These are phyloP conservation scores for Endotrypanum monterogeii DNA, from an alignment of 208 protist genomes.

Conservation along the genomic window DNA sequence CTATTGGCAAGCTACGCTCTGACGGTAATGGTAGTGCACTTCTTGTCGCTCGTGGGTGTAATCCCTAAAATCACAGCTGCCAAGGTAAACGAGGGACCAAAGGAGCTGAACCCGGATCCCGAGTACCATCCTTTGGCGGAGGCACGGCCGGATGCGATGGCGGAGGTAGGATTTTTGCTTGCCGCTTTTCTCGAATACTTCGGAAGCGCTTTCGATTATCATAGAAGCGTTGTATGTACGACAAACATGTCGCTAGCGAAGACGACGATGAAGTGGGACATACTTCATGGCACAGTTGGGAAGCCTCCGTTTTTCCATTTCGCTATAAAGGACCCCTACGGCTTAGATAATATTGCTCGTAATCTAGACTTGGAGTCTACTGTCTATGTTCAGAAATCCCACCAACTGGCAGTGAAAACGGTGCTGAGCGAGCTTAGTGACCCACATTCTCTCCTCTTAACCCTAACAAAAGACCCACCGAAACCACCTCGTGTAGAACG, in stretches of 20 bases:
- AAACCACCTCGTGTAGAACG: slow-evolving; percentile 40
- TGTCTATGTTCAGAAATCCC: slow-evolving; percentile 60
- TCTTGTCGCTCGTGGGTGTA: slow-evolving; percentile 60
- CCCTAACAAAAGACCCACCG: slow-evolving; percentile 51
- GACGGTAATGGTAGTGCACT: slow-evolving; percentile 89
- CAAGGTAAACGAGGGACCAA: slow-evolving; percentile 44
- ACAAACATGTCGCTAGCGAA: slow-evolving; percentile 78
- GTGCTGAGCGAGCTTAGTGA: slow-evolving; percentile 57
- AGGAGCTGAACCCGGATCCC: slow-evolving; percentile 55
- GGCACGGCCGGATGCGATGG: slow-evolving; percentile 34
- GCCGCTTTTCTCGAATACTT: slow-evolving; percentile 89
- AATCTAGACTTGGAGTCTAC: slow-evolving; percentile 75
- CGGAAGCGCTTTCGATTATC: slow-evolving; percentile 78
- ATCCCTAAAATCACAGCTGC: slow-evolving; percentile 58
- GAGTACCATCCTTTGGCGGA: slow-evolving; percentile 51
- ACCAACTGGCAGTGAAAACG: slow-evolving; percentile 39
- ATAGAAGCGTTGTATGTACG: slow-evolving; percentile 77
- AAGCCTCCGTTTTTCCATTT: slow-evolving; percentile 88
- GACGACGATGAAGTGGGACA: slow-evolving; percentile 78
- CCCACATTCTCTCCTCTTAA: slow-evolving; percentile 44
- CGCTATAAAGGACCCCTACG: slow-evolving; percentile 89
- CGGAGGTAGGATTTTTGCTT: slow-evolving; percentile 76
- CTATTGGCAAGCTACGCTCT: slow-evolving; percentile 87
- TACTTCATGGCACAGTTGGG: slow-evolving; percentile 23
- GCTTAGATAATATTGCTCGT: slow-evolving; percentile 86